Percentiles rank a stretch among this genome's conserved stretches.
These are phyloP conservation scores for Biscogniauxia mediterranea DNA, from an alignment of 2,329 filamentous ascomycete species.

Conservation along the genomic window DNA sequence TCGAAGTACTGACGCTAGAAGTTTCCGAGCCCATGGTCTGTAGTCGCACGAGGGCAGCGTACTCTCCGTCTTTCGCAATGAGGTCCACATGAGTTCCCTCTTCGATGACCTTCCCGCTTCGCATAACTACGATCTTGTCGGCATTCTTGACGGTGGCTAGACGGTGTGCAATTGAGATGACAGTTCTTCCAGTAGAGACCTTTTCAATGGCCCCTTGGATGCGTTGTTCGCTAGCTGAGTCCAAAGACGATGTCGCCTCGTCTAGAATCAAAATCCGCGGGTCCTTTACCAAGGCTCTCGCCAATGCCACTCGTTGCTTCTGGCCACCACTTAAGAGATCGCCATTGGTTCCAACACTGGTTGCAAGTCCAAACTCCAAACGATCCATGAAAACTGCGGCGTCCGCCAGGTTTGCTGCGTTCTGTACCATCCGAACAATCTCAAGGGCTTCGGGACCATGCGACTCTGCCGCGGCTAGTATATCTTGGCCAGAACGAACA, in stretches of 20 bases:
- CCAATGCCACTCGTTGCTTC: conserved; percentile 49
- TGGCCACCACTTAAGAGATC: conserved; percentile 46
- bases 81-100: conserved; percentile 61
- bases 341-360: conserved; percentile 42
- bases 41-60: conserved; percentile 32
- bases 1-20: conserved; percentile 32
- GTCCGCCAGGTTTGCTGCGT: conserved; percentile 57
- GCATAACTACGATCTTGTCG: conserved; percentile 64
- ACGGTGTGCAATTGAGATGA: conserved; percentile 64
- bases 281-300: conserved; percentile 45
- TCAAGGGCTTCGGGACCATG: conserved; percentile 45
- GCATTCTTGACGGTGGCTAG: conserved; percentile 60
- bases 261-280: conserved; percentile 48
- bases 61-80: conserved; percentile 38
- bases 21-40: conserved; percentile 35
- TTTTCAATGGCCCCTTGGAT: conserved; percentile 41
- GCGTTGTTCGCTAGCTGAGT: conserved; percentile 46
- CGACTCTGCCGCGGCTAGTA: conserved; percentile 42
- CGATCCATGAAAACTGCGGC: conserved; percentile 47
- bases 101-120: conserved; percentile 58
- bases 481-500: conserved; percentile 49
- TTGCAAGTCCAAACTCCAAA: conserved; percentile 46
- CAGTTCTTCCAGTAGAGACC: conserved; percentile 48
- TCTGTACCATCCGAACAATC: conserved; percentile 48
- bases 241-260: conserved; percentile 50